Percentiles rank a stretch among this genome's conserved stretches.
Conservation (phyloP, 2,329 filamentous ascomycete genomes). For the Didymella arachidicola region DNA sequence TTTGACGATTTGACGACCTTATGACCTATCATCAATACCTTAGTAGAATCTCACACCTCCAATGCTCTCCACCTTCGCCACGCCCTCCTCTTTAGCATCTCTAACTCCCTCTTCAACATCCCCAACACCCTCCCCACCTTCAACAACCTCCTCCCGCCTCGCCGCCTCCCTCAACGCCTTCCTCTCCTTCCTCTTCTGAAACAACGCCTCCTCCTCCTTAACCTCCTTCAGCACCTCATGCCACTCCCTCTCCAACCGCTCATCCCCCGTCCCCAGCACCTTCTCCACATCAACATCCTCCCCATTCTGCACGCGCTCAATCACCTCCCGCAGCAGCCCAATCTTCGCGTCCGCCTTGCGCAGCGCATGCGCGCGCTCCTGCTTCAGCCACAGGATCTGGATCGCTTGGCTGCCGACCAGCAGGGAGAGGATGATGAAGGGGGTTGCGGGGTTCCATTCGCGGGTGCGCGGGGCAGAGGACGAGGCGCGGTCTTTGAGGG, state of each 20-base stretch:
- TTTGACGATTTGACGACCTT: background rate
- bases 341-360: slow-evolving; percentile 83
- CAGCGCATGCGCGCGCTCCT: slow-evolving; percentile 74
- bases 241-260: slow-evolving; percentile 82
- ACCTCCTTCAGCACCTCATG: slow-evolving; percentile 77
- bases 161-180: slow-evolving; percentile 35
- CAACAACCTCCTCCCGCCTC: slow-evolving; percentile 2
- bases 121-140: background rate
- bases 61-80: slow-evolving; percentile 40
- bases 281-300: slow-evolving; percentile 74
- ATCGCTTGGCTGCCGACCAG: slow-evolving; percentile 96
- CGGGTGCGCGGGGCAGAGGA: slow-evolving; percentile 28
- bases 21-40: slow-evolving; percentile 1
- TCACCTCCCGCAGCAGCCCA: slow-evolving; percentile 75
- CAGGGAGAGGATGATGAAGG: slow-evolving; percentile 72
- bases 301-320: slow-evolving; percentile 55
- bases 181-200: slow-evolving; percentile 54
- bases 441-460: slow-evolving; percentile 65
- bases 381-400: slow-evolving; percentile 83
- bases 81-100: slow-evolving; percentile 2
- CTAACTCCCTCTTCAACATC: slow-evolving; percentile 6
- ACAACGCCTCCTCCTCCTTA: slow-evolving; percentile 67
- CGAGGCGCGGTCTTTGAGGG: slow-evolving; percentile 28
- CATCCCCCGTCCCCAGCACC: slow-evolving; percentile 78
- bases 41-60: slow-evolving; percentile 46